Conservation (phyloP, 805 yeast genomes). For the Starmera caribaea region DNA sequence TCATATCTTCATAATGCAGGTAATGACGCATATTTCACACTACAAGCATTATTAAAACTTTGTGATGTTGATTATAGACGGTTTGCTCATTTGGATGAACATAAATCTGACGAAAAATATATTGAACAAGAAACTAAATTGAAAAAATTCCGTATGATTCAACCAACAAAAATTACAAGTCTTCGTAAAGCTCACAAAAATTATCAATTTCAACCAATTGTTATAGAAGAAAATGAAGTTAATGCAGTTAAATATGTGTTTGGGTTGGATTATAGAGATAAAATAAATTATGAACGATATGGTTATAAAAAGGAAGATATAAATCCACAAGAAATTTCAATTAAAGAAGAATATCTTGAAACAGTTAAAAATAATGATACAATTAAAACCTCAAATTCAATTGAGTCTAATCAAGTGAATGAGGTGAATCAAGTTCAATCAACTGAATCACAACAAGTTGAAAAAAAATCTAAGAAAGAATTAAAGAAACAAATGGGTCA, state of each 20-base stretch:
- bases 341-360: too few species aligned
- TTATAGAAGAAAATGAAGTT: background rate
- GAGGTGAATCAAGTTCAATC: too few species aligned
- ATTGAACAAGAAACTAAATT: background rate
- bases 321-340: too few species aligned
- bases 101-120: constrained; percentile 1
- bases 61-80: constrained; percentile 36
- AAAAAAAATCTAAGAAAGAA: too few species aligned
- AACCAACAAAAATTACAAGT: background rate
- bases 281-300: too few species aligned
- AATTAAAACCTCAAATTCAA: too few species aligned
- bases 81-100: constrained; percentile 4
- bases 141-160: background rate
- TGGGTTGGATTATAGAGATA: too few species aligned
- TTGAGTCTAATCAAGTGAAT: too few species aligned
- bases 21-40: constrained; percentile 59
- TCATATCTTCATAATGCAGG: constrained; percentile 61
- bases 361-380: too few species aligned
- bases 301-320: too few species aligned
- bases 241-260: background rate
- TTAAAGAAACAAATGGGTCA: too few species aligned
- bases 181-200: background rate
- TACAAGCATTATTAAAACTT: constrained; percentile 38
- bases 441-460: too few species aligned
- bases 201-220: background rate